Conservation (phyloP, 1,284 basidiomycete species). For the Psilocybe mexicana region DNA sequence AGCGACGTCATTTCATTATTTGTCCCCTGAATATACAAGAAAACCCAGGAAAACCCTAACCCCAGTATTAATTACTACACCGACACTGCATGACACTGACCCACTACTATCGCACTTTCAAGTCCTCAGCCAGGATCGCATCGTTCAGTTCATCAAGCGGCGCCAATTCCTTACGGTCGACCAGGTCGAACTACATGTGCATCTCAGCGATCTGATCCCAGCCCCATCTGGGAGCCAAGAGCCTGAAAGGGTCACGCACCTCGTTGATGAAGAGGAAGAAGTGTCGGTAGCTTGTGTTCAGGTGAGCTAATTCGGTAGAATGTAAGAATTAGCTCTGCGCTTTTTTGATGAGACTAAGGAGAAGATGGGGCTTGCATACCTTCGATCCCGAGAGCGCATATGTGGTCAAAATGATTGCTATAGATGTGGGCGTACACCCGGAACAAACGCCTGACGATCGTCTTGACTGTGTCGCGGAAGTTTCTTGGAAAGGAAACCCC, state of each 20-base stretch:
- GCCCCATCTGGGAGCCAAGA: background rate
- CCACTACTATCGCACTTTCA: conserved; percentile 42
- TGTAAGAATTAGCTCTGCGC: background rate
- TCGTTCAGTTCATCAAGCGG: conserved; percentile 97
- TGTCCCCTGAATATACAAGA: background rate
- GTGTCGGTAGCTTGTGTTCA: conserved; percentile 98
- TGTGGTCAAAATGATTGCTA: conserved; percentile 99
- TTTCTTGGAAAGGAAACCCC: conserved; percentile 91
- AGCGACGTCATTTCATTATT: background rate
- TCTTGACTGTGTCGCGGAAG: conserved; percentile 90
- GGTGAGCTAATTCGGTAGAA: conserved; percentile 66
- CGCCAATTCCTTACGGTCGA: conserved; percentile 95
- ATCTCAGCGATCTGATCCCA: conserved; percentile 9
- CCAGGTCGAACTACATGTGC: conserved; percentile 98
- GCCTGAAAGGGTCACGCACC: conserved; percentile 42
- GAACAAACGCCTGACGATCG: conserved; percentile 91
- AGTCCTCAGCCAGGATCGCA: conserved; percentile 88
- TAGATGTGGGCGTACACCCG: conserved; percentile 99
- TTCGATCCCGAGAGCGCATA: conserved; percentile 97
- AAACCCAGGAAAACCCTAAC: background rate
- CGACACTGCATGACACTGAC: background rate
- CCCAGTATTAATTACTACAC: background rate
- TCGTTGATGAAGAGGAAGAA: conserved; percentile 98
- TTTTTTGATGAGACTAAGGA: background rate
- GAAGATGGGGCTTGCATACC: conserved; percentile 47